These are phyloP conservation scores for Phyllostachys edulis DNA, from an alignment of 176 grass and related monocot genomes.

Conservation along the genomic window DNA sequence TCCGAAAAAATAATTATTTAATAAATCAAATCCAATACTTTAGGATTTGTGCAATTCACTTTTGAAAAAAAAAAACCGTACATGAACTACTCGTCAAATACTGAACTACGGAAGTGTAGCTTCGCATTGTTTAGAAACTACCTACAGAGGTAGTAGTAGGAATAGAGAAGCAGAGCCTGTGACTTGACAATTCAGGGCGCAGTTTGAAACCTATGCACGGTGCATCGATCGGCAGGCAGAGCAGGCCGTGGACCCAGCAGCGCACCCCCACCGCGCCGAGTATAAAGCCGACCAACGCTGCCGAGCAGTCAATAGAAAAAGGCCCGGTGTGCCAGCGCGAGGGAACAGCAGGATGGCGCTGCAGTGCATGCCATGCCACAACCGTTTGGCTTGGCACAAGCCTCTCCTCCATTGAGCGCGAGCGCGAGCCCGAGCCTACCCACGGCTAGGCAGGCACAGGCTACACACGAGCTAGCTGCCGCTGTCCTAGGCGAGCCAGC, in stretches of 20 bases:
- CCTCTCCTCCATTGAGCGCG: not conserved
- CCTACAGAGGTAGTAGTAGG: not conserved
- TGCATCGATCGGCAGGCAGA: not conserved
- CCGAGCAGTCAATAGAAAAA: constrained; percentile 38
- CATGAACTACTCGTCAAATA: not conserved
- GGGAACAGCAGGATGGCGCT: constrained; percentile 45
- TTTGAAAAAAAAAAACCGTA: too few relatives aligned
- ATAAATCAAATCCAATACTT: too few relatives aligned
- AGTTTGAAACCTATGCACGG: constrained; percentile 17
- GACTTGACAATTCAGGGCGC: constrained; percentile 32
- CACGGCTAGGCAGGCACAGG: not conserved
- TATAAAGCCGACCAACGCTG: constrained; percentile 52
- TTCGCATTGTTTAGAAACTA: not conserved
- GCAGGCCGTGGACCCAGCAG: not conserved
- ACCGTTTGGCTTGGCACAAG: constrained; percentile 6
- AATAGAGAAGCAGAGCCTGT: not conserved
- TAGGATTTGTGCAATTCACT: too few relatives aligned
- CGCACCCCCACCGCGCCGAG: not conserved
- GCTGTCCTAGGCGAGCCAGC: not conserved
- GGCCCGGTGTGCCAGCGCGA: constrained; percentile 12
- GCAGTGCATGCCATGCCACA: constrained; percentile 12
- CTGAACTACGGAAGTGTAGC: not conserved
- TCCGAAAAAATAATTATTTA: too few relatives aligned
- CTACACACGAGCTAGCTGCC: not conserved
- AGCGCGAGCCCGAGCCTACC: not conserved